Evolutionary conservation across 768 basidiomycete species (phyloP).

Genomic region (Amanita fuliginea): DNA sequence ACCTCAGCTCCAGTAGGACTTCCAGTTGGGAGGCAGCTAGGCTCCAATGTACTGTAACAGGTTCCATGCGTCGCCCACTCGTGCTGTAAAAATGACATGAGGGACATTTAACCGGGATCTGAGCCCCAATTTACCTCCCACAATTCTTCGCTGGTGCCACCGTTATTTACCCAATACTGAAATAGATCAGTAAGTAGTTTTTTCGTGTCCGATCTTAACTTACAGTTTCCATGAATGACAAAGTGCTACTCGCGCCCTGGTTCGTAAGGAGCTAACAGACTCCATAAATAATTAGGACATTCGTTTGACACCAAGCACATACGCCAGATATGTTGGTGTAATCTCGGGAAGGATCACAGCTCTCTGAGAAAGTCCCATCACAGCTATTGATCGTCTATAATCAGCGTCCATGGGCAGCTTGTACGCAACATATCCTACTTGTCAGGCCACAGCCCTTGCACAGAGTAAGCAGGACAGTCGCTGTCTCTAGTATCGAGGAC

Average conservation of each 20-base stretch:
- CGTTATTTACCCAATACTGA: slow-evolving; percentile 3
- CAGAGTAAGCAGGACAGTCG: neutral
- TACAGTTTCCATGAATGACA: slow-evolving; percentile 4
- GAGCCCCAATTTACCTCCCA: neutral
- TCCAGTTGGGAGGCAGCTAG: neutral
- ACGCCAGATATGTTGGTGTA: slow-evolving; percentile 14
- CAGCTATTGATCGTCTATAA: neutral
- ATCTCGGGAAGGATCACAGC: slow-evolving; percentile 17
- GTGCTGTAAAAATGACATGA: neutral
- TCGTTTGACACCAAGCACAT: neutral
- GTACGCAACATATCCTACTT: neutral
- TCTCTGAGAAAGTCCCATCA: slow-evolving; percentile 10
- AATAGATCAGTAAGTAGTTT: neutral
- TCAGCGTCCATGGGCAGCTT: neutral
- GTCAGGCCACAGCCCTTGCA: slow-evolving; percentile 4
- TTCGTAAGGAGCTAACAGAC: neutral
- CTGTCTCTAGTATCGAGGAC: too few species aligned
- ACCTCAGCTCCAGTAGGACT: slow-evolving; percentile 4
- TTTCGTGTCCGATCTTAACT: neutral
- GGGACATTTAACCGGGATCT: too few species aligned
- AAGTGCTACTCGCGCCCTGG: slow-evolving; percentile 3
- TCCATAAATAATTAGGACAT: neutral
- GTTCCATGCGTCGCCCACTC: slow-evolving; percentile 6
- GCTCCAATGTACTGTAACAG: slow-evolving; percentile 2
- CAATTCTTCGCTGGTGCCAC: slow-evolving; percentile 1